These are phyloP conservation scores for Globisporangium parvum DNA, from an alignment of 352 stramenopile species.

Conservation along the genomic window DNA sequence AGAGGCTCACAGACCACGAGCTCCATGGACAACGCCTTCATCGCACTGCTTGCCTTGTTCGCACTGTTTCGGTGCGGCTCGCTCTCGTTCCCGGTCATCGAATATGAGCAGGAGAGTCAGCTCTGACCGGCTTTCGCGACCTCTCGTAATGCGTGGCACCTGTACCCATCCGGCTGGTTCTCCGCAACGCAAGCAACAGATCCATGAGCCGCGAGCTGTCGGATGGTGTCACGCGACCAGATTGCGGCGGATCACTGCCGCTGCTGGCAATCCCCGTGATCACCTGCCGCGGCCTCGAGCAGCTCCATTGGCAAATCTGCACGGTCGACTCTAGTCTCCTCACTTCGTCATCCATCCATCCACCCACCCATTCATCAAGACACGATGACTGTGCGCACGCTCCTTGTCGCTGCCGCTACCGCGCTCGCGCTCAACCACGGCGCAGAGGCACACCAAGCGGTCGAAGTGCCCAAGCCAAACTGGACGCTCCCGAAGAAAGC, in stretches of 20 bases:
- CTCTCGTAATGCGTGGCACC: not conserved
- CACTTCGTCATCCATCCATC: not conserved
- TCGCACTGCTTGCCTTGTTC: too few relatives aligned
- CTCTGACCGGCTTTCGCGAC: not conserved
- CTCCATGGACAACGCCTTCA: too few relatives aligned
- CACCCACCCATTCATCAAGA: not conserved
- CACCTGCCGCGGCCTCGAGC: too few relatives aligned
- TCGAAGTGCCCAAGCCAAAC: constrained; percentile 12
- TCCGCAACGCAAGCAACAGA: not conserved
- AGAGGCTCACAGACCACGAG: too few relatives aligned
- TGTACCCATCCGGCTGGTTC: not conserved
- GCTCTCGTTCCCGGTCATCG: not conserved
- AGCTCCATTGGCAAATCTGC: not conserved
- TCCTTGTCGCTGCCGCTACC: not conserved
- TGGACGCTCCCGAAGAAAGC: constrained; percentile 14
- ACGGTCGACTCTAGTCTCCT: not conserved
- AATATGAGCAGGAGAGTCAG: not conserved
- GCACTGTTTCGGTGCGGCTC: not conserved
- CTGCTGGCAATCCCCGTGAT: too few relatives aligned
- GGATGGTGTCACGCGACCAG: too few relatives aligned
- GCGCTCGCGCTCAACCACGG: constrained; percentile 4
- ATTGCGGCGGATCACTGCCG: too few relatives aligned
- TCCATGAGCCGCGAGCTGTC: not conserved
- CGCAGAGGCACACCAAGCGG: constrained; percentile 8
- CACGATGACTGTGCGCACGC: not conserved